These are phyloP conservation scores for Penicillium lividum DNA, from an alignment of 495 filamentous ascomycete species.

Conservation along the genomic window DNA sequence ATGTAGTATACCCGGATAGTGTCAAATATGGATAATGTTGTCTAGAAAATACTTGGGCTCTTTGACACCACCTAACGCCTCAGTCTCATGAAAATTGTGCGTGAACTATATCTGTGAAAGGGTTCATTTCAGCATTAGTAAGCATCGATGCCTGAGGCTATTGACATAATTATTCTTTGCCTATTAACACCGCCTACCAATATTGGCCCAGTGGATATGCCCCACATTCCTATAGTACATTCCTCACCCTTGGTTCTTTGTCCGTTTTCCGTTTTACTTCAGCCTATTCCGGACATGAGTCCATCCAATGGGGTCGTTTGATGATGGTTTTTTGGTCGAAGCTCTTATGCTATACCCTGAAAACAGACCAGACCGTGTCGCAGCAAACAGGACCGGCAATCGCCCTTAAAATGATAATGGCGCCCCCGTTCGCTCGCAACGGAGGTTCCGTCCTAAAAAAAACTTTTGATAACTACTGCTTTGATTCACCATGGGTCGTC, in stretches of 20 bases:
- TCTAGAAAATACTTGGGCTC: too few species aligned
- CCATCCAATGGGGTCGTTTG: too few species aligned
- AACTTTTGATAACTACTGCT: background rate
- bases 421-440: background rate
- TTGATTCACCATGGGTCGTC: slow-evolving; percentile 27
- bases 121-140: too few species aligned
- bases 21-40: too few species aligned
- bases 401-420: slow-evolving; percentile 11
- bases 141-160: too few species aligned
- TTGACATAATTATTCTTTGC: background rate
- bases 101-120: too few species aligned
- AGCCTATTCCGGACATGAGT: background rate
- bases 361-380: slow-evolving; percentile 17
- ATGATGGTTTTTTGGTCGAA: background rate
- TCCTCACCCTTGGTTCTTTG: slow-evolving; percentile 12
- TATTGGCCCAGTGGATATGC: background rate
- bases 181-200: background rate
- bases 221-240: slow-evolving; percentile 13
- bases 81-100: too few species aligned
- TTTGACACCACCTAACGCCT: too few species aligned
- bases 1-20: background rate
- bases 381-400: background rate
- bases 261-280: background rate
- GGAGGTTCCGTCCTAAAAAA: slow-evolving; percentile 2
- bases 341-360: slow-evolving; percentile 6